Conservation (phyloP, 192 early-diverging fungal genomes). For the Backusella sp. region DNA sequence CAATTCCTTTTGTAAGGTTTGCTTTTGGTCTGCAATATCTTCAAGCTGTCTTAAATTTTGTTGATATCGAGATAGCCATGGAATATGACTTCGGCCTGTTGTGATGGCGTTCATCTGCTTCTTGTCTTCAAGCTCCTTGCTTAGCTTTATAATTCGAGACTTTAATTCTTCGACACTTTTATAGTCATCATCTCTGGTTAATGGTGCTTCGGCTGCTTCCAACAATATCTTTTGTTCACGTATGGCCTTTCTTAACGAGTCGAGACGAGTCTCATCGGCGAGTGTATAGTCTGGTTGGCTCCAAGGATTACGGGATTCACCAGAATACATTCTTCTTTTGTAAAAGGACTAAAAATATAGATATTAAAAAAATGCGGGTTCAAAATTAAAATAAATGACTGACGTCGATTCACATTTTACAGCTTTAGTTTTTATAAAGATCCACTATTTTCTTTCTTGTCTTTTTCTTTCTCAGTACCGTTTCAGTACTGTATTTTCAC, state of each 20-base stretch:
- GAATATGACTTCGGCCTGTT: neutral
- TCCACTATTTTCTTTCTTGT: neutral
- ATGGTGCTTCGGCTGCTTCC: neutral
- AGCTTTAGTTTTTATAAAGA: neutral
- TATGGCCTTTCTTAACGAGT: conserved; percentile 15
- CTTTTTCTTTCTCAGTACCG: neutral
- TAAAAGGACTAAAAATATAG: neutral
- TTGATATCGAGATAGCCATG: conserved; percentile 28
- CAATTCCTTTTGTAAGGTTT: conserved; percentile 22
- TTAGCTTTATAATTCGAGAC: conserved; percentile 5
- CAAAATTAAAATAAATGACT: neutral
- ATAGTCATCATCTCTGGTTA: neutral
- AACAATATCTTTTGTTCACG: conserved; percentile 30
- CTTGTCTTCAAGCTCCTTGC: conserved; percentile 9
- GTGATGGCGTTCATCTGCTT: neutral
- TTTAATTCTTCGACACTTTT: conserved; percentile 13
- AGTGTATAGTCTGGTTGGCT: neutral
- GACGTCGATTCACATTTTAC: neutral
- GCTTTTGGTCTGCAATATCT: conserved; percentile 24
- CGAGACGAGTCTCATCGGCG: neutral
- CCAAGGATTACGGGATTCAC: conserved; percentile 15
- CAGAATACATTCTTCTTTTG: conserved; percentile 3
- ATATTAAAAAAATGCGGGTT: neutral
- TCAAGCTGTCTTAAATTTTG: conserved; percentile 28
- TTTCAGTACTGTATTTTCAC: neutral